These are phyloP conservation scores for Cyclocybe cylindracea DNA, from an alignment of 768 basidiomycete genomes.

Conservation along the genomic window DNA sequence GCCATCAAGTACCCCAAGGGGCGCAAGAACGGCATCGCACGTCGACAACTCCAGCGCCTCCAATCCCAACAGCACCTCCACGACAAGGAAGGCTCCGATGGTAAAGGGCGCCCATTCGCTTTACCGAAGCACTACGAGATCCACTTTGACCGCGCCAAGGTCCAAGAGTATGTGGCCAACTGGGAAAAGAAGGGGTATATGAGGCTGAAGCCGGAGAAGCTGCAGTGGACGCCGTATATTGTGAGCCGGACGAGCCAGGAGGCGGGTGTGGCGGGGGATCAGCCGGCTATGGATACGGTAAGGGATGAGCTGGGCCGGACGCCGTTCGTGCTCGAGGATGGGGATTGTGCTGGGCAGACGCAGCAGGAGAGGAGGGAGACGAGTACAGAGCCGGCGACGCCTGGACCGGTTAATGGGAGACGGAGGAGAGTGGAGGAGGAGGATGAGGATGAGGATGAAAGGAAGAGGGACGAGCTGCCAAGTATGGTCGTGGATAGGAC, in stretches of 20 bases:
- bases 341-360: background rate
- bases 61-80: slow-evolving; percentile 35
- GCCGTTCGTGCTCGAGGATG: background rate
- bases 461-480: slow-evolving; percentile 13
- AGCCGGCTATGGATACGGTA: slow-evolving; percentile 16
- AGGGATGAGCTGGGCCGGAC: slow-evolving; percentile 6
- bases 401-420: slow-evolving; percentile 1
- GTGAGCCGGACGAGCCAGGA: slow-evolving; percentile 46
- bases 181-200: slow-evolving; percentile 84
- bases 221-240: slow-evolving; percentile 96
- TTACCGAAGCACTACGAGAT: slow-evolving; percentile 75
- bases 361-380: background rate
- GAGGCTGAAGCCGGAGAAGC: slow-evolving; percentile 73
- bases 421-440: slow-evolving; percentile 7
- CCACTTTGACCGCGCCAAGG: slow-evolving; percentile 66
- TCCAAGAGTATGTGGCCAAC: slow-evolving; percentile 61
- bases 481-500: slow-evolving; percentile 11
- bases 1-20: slow-evolving; percentile 75
- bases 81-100: slow-evolving; percentile 35
- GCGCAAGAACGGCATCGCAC: slow-evolving; percentile 62
- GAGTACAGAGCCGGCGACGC: slow-evolving; percentile 9
- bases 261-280: slow-evolving; percentile 7
- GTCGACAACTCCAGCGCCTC: slow-evolving; percentile 62
- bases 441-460: background rate
- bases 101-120: slow-evolving; percentile 54